A percentile compares a stretch with the other conserved stretches of the same genome.
These are phyloP conservation scores for Fagus crenata DNA, from an alignment of 306 rosid species.

Conservation along the genomic window DNA sequence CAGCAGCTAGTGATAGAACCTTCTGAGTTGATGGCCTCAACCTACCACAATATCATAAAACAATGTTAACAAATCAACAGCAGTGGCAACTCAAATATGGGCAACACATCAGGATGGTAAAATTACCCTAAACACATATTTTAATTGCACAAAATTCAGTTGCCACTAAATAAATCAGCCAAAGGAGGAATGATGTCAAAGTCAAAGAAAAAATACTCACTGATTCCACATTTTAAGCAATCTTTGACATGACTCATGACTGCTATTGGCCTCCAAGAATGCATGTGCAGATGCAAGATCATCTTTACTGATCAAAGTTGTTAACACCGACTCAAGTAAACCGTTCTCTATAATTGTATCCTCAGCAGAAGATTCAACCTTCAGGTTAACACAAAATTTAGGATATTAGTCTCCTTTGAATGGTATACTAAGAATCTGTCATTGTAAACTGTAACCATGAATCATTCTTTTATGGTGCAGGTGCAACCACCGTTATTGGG, in stretches of 20 bases:
- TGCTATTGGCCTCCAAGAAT: slow-evolving; percentile 59
- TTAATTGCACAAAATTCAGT: not conserved
- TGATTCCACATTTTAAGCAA: slow-evolving; percentile 68
- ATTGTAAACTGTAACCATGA: not conserved
- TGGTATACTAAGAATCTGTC: not conserved
- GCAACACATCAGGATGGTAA: not conserved
- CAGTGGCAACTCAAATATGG: slow-evolving; percentile 13
- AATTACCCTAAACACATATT: not conserved
- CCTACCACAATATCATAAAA: slow-evolving; percentile 44
- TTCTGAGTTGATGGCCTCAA: slow-evolving; percentile 62
- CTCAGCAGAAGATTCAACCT: slow-evolving; percentile 57
- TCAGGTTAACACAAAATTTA: slow-evolving; percentile 23
- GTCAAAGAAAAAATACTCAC: slow-evolving; percentile 42
- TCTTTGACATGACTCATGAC: slow-evolving; percentile 54
- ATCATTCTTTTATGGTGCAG: not conserved
- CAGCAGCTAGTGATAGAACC: slow-evolving; percentile 64
- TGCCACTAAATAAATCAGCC: slow-evolving; percentile 4
- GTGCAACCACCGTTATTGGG: not conserved
- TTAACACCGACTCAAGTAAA: slow-evolving; percentile 68
- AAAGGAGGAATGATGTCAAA: not conserved
- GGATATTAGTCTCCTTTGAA: not conserved
- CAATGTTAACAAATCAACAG: slow-evolving; percentile 2
- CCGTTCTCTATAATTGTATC: slow-evolving; percentile 44
- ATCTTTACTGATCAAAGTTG: slow-evolving; percentile 38
- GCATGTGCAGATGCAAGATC: slow-evolving; percentile 52